These are phyloP conservation scores for Zymoseptoria brevis DNA, from an alignment of 2,329 filamentous ascomycete species.

Conservation along the genomic window DNA sequence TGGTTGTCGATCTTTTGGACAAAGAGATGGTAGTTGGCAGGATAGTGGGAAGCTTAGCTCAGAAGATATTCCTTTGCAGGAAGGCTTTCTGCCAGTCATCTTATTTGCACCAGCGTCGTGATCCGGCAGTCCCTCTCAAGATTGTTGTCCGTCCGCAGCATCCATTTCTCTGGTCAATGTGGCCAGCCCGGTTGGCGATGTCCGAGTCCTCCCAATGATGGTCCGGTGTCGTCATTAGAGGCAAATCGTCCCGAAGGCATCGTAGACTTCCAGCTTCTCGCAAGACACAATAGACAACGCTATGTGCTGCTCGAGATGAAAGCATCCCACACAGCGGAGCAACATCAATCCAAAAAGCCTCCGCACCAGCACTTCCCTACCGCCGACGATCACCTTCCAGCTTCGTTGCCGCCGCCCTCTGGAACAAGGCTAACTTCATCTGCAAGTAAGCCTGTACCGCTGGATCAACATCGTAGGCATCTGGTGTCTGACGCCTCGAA, in stretches of 20 bases:
- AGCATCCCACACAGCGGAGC: background rate
- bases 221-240: background rate
- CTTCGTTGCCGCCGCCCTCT: constrained; percentile 9
- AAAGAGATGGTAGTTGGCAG: background rate
- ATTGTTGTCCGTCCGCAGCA: background rate
- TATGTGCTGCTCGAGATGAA: no score
- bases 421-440: constrained; percentile 30
- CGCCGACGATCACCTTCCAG: background rate
- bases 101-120: background rate
- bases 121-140: background rate
- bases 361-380: background rate
- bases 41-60: background rate
- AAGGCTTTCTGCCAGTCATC: background rate
- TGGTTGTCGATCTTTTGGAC: background rate
- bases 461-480: constrained; percentile 13
- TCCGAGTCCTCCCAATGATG: background rate
- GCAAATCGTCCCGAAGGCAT: background rate
- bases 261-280: background rate
- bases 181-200: background rate
- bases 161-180: background rate
- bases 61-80: background rate
- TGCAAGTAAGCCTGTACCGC: constrained; percentile 29
- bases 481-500: constrained; percentile 7
- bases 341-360: background rate
- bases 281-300: no score